A percentile compares a stretch with the other conserved stretches of the same genome.
These are phyloP conservation scores for Alternaria panax DNA, from an alignment of 2,329 filamentous ascomycete genomes.

Conservation along the genomic window DNA sequence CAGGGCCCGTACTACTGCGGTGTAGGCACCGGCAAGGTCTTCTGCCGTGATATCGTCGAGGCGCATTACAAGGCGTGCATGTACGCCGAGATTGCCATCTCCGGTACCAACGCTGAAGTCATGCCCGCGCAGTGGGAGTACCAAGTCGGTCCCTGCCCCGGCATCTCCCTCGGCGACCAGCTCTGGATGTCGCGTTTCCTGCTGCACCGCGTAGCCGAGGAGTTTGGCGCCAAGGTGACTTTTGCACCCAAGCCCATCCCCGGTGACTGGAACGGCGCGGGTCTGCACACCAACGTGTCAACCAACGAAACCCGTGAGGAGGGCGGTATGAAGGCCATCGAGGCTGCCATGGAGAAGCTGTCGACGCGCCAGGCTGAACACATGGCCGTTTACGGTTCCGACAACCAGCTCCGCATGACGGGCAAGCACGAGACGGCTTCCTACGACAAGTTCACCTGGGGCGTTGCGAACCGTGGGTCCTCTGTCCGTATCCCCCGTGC, in stretches of 20 bases:
- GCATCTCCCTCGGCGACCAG: constrained; percentile 91
- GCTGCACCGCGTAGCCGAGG: constrained; percentile 89
- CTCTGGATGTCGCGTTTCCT: constrained; percentile 94
- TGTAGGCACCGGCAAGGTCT: constrained; percentile 96
- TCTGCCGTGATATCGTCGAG: constrained; percentile 97
- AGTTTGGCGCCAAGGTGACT: constrained; percentile 95
- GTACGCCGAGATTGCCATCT: constrained; percentile 90
- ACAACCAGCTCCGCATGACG: constrained; percentile 93
- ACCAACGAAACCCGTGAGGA: constrained; percentile 87
- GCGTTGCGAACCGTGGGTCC: constrained; percentile 93
- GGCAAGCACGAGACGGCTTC: constrained; percentile 92
- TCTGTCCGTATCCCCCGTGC: constrained; percentile 92
- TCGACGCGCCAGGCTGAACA: constrained; percentile 59
- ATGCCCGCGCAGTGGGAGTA: constrained; percentile 99
- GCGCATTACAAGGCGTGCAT: constrained; percentile 90
- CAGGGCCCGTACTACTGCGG: constrained; percentile 98
- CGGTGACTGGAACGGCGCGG: constrained; percentile 96
- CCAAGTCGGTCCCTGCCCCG: constrained; percentile 89
- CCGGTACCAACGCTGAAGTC: constrained; percentile 98
- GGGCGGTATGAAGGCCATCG: constrained; percentile 95
- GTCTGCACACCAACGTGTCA: constrained; percentile 93
- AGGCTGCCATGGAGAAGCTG: constrained; percentile 71
- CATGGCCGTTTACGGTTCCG: constrained; percentile 93
- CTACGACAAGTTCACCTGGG: constrained; percentile 93
- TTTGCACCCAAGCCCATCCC: constrained; percentile 95